Conservation (phyloP, 257 asterid species). For the Eustoma russellianum region DNA sequence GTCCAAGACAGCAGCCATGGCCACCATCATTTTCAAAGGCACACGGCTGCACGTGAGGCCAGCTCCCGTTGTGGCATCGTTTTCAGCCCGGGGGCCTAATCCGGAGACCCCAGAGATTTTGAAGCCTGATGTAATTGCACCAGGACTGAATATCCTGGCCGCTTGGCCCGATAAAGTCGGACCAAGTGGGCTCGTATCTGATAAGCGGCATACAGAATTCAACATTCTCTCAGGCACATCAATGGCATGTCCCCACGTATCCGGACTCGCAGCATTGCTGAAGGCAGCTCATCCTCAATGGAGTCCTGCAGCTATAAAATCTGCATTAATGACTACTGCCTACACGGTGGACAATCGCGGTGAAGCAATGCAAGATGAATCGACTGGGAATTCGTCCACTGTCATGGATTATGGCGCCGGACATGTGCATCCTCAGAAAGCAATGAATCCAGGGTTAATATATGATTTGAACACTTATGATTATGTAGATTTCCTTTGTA, state of each 20-base stretch:
- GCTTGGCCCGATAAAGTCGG: slow-evolving; percentile 82
- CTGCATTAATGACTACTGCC: slow-evolving; percentile 88
- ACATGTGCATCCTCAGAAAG: slow-evolving; percentile 79
- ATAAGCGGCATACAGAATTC: slow-evolving; percentile 61
- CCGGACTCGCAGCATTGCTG: slow-evolving; percentile 70
- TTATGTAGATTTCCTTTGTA: slow-evolving; percentile 69
- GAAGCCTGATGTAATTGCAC: slow-evolving; percentile 85
- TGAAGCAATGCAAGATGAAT: slow-evolving; percentile 58
- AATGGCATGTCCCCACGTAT: slow-evolving; percentile 90
- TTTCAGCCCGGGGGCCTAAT: slow-evolving; percentile 84
- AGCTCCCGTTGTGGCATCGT: slow-evolving; percentile 81
- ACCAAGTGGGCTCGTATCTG: slow-evolving; percentile 61
- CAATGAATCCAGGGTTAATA: slow-evolving; percentile 81
- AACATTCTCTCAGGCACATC: slow-evolving; percentile 82
- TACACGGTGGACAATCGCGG: slow-evolving; percentile 64
- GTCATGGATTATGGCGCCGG: slow-evolving; percentile 89
- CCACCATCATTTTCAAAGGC: slow-evolving; percentile 57
- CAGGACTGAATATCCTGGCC: slow-evolving; percentile 80
- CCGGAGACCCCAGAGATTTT: slow-evolving; percentile 72
- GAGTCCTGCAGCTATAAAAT: slow-evolving; percentile 85
- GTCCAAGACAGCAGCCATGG: slow-evolving; percentile 31
- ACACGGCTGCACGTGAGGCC: slow-evolving; percentile 62
- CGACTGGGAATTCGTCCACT: slow-evolving; percentile 61
- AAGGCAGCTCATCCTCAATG: slow-evolving; percentile 92
- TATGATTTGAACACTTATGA: slow-evolving; percentile 60